Percentiles rank a stretch among this genome's conserved stretches.
Evolutionary conservation across 768 basidiomycete species (phyloP).

Genomic region (Boletus subcaerulescens): DNA sequence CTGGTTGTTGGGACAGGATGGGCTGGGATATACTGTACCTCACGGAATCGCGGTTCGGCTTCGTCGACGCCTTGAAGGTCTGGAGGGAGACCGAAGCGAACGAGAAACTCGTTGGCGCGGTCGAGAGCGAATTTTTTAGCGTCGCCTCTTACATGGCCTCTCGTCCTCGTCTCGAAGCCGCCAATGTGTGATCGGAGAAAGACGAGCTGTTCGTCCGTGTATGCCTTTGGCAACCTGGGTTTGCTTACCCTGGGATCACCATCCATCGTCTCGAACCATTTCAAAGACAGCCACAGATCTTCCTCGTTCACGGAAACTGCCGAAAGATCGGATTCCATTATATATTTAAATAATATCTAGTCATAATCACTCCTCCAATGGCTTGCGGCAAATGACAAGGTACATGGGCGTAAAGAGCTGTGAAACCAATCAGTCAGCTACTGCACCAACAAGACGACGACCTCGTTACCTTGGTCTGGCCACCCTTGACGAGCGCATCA

Average conservation of each 20-base stretch:
- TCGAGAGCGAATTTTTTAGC: slow-evolving; percentile 69
- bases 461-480: slow-evolving; percentile 68
- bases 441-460: background rate
- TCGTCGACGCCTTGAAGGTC: slow-evolving; percentile 56
- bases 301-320: slow-evolving; percentile 11
- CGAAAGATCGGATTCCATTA: slow-evolving; percentile 30
- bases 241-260: slow-evolving; percentile 64
- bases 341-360: background rate
- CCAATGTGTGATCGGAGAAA: slow-evolving; percentile 51
- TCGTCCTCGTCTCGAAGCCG: slow-evolving; percentile 59
- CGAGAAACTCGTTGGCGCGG: slow-evolving; percentile 58
- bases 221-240: slow-evolving; percentile 62
- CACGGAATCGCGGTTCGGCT: slow-evolving; percentile 57
- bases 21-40: slow-evolving; percentile 35
- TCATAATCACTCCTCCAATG: slow-evolving; percentile 20
- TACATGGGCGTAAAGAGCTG: slow-evolving; percentile 91
- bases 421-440: background rate
- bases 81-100: slow-evolving; percentile 53
- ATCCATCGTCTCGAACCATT: slow-evolving; percentile 30
- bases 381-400: slow-evolving; percentile 61
- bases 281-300: background rate
- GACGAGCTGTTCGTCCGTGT: slow-evolving; percentile 59
- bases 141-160: slow-evolving; percentile 61
- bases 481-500: slow-evolving; percentile 76
- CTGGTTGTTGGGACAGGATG: background rate